Base-by-base conservation (phyloP, 768 basidiomycete species). In the Serpula lacrymans region DNA sequence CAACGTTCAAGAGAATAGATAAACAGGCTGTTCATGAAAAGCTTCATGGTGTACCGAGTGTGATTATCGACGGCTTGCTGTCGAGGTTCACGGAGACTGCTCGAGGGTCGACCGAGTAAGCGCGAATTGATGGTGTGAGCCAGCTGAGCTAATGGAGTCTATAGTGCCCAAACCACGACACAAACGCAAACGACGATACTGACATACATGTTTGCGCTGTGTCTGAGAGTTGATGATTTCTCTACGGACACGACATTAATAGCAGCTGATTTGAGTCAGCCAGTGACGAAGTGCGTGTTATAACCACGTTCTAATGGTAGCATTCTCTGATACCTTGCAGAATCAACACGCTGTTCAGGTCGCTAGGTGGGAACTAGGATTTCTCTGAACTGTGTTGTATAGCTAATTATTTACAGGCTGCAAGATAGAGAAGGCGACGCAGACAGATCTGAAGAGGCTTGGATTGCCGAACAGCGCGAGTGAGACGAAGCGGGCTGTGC, bases 121-220 rank as follows among this genome's bases (percentile, higher is more conserved):
- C 64, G 13, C 26, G 8, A 20, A 12, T 24, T 4, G 1, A 20
- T 16, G 18, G 0, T 21, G n/a, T 5, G 10, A 1, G 4, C 10
- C 16, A 32, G n/a, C 35, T 42, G 37, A 47, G n/a, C 11, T 7
- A 22, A 34, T 18, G 13, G 5, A 35, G 32, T 43, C 22, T 24
- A 34, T 61, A 80, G 59, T 51, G 62, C 63, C 1, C 70, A 72
- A 41, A 58, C 74, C 16, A 96, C 93, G 3, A 71, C 82, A 5
- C 72, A 79, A 40, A 84, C 74, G 24, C 77, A 86, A 55, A 82
- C 83, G 3, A 78, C 75, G 51, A 68, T 95, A 2, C 63, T 92
- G 42, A 78, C 87, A 1, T 78, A 90, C 52, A 74, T 93, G 55
- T 84, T 95, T 45, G 83, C 86, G 1, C 67, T 95, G 1, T 88